These are phyloP conservation scores for Firmiana major DNA, from an alignment of 345 rosid genomes.

Conservation along the genomic window DNA sequence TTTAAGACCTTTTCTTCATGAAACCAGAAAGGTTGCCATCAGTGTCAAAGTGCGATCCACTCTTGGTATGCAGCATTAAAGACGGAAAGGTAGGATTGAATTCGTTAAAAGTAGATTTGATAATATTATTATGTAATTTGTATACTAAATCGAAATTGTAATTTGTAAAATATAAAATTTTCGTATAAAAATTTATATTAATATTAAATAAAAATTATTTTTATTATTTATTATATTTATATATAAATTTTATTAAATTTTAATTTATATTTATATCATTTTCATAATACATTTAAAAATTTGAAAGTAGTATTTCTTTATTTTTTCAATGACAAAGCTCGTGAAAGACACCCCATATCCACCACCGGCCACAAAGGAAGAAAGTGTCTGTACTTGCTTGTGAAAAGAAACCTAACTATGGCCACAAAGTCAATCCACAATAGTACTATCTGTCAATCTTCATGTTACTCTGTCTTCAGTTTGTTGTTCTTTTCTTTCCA, in stretches of 20 bases:
- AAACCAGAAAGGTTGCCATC: background rate
- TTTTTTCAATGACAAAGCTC: constrained; percentile 25
- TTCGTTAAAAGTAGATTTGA: no score
- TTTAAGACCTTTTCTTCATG: constrained; percentile 15
- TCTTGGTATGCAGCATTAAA: constrained; percentile 30
- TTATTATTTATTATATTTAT: no score
- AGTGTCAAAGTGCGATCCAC: constrained; percentile 18
- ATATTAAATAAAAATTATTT: no score
- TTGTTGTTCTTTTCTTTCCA: background rate
- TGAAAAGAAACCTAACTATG: background rate
- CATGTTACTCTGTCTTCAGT: background rate
- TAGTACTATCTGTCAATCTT: background rate
- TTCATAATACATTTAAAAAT: no score
- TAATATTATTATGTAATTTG: no score
- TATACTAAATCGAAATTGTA: no score
- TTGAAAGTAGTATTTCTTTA: no score
- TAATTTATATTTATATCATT: no score
- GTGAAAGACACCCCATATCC: constrained; percentile 25
- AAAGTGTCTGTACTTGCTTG: constrained; percentile 20
- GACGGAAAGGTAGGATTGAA: constrained; percentile 29
- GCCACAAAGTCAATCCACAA: background rate
- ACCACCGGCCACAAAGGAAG: background rate
- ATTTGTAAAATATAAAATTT: no score
- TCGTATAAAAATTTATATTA: no score
- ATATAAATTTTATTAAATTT: no score